Evolutionary conservation across 225 moss, liverwort and hornwort species (phyloP).

Genomic region (Ulota crispa): DNA sequence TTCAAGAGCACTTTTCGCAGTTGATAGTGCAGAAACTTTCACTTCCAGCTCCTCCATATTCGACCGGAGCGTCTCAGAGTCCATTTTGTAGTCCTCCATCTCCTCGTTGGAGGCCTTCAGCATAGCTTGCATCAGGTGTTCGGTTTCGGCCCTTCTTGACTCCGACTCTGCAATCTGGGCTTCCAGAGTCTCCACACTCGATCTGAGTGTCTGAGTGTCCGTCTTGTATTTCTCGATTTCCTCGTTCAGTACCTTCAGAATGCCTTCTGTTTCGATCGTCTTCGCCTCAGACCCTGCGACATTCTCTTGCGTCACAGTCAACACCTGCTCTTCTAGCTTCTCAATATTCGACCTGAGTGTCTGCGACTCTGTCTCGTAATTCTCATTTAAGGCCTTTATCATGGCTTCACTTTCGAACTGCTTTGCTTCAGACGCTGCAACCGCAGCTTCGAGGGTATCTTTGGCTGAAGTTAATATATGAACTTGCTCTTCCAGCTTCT

Average conservation of each 20-base stretch:
- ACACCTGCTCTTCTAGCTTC: constrained; percentile 22
- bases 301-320: background rate
- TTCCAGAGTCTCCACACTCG: background rate
- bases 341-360: background rate
- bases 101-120: constrained; percentile 27
- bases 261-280: background rate
- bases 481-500: constrained; percentile 17
- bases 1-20: constrained; percentile 10
- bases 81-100: constrained; percentile 2
- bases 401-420: constrained; percentile 4
- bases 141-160: constrained; percentile 2
- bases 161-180: constrained; percentile 15
- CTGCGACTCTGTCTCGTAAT: constrained; percentile 16
- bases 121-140: constrained; percentile 10
- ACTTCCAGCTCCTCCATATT: background rate
- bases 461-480: background rate
- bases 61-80: constrained; percentile 11
- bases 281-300: background rate
- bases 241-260: constrained; percentile 9
- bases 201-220: background rate
- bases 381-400: constrained; percentile 10
- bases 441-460: constrained; percentile 7
- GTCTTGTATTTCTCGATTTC: constrained; percentile 5
- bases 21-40: background rate
- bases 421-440: constrained; percentile 12